These are phyloP conservation scores for Daldinia sp. DNA, from an alignment of 2,329 filamentous ascomycete species.

Conservation along the genomic window DNA sequence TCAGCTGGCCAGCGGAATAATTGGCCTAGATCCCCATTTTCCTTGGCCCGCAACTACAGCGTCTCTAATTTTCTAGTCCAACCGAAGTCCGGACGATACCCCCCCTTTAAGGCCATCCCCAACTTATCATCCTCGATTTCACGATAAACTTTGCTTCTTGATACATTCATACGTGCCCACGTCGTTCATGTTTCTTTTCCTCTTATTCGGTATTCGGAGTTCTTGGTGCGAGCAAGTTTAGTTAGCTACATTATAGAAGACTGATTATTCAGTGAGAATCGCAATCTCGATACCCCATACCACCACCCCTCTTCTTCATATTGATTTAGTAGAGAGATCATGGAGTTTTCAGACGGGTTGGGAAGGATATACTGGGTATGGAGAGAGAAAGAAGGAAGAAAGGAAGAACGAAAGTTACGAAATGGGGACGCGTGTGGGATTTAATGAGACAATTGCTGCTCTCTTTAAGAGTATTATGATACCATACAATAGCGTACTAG, in stretches of 20 bases:
- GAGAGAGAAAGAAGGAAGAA: constrained; percentile 6
- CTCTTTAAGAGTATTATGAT: constrained; percentile 4
- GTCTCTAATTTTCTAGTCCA: neutral
- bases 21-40: constrained; percentile 1
- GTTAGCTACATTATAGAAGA: constrained; percentile 20
- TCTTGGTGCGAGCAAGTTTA: neutral
- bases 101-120: neutral
- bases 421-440: constrained; percentile 15
- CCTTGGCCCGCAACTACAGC: neutral
- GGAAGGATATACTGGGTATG: neutral
- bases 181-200: neutral
- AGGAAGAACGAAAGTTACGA: neutral
- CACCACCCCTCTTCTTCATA: constrained; percentile 9
- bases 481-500: constrained; percentile 18
- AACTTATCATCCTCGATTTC: neutral
- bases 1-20: neutral
- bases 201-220: neutral
- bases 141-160: neutral
- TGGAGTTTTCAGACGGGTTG: constrained; percentile 27
- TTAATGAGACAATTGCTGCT: constrained; percentile 22
- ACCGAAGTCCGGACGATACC: neutral
- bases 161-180: neutral
- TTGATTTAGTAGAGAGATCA: constrained; percentile 24
- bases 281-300: constrained; percentile 35
- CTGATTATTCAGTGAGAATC: constrained; percentile 32